Evolutionary conservation across 2,329 filamentous ascomycete genomes (phyloP), one percentile per base, ranked within the genome.

Genomic region (Talaromyces sp.): DNA sequence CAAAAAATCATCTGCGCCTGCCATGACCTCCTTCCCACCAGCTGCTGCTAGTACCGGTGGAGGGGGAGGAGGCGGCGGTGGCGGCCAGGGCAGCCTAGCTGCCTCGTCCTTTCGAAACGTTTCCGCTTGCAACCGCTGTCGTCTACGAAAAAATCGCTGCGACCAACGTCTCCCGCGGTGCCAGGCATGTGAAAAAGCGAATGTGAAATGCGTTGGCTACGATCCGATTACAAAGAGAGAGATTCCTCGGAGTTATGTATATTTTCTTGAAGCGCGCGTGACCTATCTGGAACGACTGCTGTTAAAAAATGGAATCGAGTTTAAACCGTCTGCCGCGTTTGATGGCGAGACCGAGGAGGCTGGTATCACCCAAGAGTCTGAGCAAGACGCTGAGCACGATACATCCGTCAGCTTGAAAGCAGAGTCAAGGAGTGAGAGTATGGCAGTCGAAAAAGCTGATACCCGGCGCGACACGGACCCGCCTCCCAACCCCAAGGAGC

Each of bases 141-240:
- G 93, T 53, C 79, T 96, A 73, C 86, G 93, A 70, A 98, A 98
- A 81, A 98, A 97, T 73, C 85, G 92, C 58, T 98, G 93, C 77
- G 93, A 98, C 77, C 93, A 97, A 82, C 88, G 89, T 66, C 83
- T 98, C 64, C 93, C 93, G 9, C 91, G 90, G 69, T 98, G 93
- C 75, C 88, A 90, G 49, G 91, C 91, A 68, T 98, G 93, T 77
- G 92, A 93, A 74, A 97, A 97, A 79, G 93, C 91, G n/a, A 85
- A 85, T 62, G 91, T 96, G 53, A 88, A 90, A 67, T 98, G 95
- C 74, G 92, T 97, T 57, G 93, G 93, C 65, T 97, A 96, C 75
- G 93, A 98, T 73, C 93, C 93, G 36, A 96, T 97, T 71, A 96
- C 92, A 27, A 97, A 97, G 82, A 88, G 91, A 72, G 92, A 97